Evolutionary conservation across 1,139 yeast species (phyloP).

Genomic region (Hemisphaericaspora xylanilytica): DNA sequence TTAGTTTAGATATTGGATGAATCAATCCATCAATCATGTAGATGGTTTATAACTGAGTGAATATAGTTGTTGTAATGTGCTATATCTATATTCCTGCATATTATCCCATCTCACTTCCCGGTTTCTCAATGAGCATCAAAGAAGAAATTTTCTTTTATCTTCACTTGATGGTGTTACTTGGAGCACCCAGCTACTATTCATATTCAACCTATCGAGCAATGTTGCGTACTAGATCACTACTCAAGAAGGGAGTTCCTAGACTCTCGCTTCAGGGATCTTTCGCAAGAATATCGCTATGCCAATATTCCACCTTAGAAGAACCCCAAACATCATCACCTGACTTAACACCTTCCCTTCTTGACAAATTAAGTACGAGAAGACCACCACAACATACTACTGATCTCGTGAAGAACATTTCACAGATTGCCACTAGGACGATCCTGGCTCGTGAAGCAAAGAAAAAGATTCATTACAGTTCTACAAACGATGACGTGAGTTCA

Average conservation of each 20-base stretch:
- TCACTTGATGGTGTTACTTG: no score
- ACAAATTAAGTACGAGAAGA: neutral
- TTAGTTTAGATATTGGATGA: no score
- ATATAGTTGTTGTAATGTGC: no score
- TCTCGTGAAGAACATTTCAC: neutral
- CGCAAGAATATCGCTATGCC: neutral
- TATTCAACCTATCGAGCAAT: neutral
- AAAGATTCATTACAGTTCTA: conserved; percentile 6
- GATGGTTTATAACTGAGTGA: no score
- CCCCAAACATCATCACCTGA: neutral
- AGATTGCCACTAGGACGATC: neutral
- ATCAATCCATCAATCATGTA: no score
- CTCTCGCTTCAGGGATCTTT: neutral
- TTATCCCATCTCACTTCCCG: neutral
- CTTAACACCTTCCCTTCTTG: neutral
- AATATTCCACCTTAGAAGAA: neutral
- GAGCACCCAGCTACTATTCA: neutral
- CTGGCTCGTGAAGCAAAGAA: neutral
- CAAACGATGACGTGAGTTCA: conserved; percentile 10
- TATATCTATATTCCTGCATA: no score
- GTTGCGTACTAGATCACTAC: neutral
- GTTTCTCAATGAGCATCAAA: no score
- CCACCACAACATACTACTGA: neutral
- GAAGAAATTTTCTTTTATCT: neutral
- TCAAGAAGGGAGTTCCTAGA: neutral